phyloP scores from a whole-genome alignment of 352 stramenopile genomes.

The Globisporangium barbulae region DNA sequence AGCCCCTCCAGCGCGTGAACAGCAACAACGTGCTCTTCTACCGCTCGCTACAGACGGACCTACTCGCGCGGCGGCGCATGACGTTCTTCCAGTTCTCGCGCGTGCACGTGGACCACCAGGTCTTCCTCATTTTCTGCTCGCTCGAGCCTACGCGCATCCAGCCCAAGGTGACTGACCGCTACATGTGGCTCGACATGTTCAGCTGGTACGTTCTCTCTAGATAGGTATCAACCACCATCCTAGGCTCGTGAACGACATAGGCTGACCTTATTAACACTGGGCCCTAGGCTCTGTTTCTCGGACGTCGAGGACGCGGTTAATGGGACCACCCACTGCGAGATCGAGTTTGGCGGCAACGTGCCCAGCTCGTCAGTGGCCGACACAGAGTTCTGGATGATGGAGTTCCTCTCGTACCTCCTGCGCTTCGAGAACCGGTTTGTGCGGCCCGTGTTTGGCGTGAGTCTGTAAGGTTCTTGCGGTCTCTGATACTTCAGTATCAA shows the following conservation, averaged over 20 bases:
- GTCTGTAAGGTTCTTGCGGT: neutral
- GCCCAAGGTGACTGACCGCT: constrained; percentile 10
- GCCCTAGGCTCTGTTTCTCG: constrained; percentile 21
- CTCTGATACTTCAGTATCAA: neutral
- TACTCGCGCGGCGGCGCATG: constrained; percentile 18
- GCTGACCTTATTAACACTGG: neutral
- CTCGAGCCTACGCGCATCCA: constrained; percentile 27
- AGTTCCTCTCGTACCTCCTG: constrained; percentile 56
- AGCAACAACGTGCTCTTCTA: constrained; percentile 29
- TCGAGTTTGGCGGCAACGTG: constrained; percentile 53
- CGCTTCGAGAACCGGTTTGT: constrained; percentile 38
- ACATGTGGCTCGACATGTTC: constrained; percentile 31
- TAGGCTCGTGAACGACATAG: neutral
- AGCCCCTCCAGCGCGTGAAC: constrained; percentile 35
- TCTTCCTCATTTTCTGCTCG: constrained; percentile 33
- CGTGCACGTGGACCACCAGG: constrained; percentile 17
- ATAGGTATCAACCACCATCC: neutral
- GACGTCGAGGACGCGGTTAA: constrained; percentile 10
- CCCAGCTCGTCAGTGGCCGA: constrained; percentile 31
- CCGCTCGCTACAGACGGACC: constrained; percentile 29
- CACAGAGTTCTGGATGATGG: constrained; percentile 48
- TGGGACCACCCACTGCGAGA: constrained; percentile 19
- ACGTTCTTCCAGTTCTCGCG: constrained; percentile 38
- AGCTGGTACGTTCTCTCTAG: constrained; percentile 20
- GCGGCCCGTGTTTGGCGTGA: constrained; percentile 26